Conservation (phyloP, 305 asterid species). For the Solanum hybrid region DNA sequence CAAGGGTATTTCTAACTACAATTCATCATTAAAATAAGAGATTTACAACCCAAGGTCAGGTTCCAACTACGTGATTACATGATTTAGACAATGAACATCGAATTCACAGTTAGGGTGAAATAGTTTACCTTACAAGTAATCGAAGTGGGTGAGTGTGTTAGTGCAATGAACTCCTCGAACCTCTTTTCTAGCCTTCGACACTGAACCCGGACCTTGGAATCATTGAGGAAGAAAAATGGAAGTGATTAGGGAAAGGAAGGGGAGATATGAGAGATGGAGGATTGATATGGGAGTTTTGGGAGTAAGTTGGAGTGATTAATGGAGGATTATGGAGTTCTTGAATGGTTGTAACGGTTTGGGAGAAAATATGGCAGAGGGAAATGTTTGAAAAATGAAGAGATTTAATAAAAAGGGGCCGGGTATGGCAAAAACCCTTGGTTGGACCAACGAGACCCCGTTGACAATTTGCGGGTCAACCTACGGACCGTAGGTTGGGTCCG, state of each 20-base stretch:
- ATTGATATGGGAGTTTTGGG: too few relatives aligned
- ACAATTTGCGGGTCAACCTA: background rate
- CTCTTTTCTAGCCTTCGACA: background rate
- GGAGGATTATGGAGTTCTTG: too few relatives aligned
- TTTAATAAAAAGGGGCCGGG: background rate
- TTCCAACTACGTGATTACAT: background rate
- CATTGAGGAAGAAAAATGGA: background rate
- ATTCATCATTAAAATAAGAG: background rate
- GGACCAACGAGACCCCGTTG: background rate
- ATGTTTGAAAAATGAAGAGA: background rate
- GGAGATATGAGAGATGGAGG: background rate
- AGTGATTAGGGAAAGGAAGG: background rate
- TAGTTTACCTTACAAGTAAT: background rate
- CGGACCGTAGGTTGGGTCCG: background rate
- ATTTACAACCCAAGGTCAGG: background rate
- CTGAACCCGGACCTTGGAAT: background rate
- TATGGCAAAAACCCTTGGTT: background rate
- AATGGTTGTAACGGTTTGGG: too few relatives aligned
- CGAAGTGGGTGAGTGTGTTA: background rate
- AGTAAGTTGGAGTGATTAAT: too few relatives aligned
- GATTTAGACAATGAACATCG: background rate
- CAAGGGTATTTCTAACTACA: background rate
- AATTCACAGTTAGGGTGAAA: background rate
- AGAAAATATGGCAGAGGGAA: too few relatives aligned
- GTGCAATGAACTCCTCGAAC: background rate